Evolutionary conservation across 1,139 yeast genomes (phyloP).

Genomic region (Geotrichum aggregatum): DNA sequence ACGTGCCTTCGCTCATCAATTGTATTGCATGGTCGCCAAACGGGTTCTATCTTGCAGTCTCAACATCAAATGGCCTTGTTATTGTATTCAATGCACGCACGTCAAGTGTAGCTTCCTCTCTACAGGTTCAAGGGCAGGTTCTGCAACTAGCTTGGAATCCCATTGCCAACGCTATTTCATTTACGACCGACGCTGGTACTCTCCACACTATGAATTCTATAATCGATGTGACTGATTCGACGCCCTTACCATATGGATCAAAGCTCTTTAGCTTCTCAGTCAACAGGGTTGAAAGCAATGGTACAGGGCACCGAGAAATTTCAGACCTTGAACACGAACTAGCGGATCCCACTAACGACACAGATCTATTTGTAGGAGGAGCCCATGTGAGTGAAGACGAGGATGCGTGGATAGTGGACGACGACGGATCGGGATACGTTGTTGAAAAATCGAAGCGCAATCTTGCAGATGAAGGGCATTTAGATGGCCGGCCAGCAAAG

Average conservation of each 20-base stretch:
- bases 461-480: neutral
- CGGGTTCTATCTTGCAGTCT: conserved; percentile 52
- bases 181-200: conserved; percentile 37
- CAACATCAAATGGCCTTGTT: conserved; percentile 49
- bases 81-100: conserved; percentile 49
- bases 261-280: conserved; percentile 9
- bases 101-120: neutral
- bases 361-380: conserved; percentile 1
- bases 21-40: conserved; percentile 59
- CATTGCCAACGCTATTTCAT: conserved; percentile 34
- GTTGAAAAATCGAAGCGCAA: conserved; percentile 9
- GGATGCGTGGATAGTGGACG: conserved; percentile 51
- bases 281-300: conserved; percentile 22
- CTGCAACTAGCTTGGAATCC: conserved; percentile 40
- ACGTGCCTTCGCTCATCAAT: conserved; percentile 38
- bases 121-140: conserved; percentile 20
- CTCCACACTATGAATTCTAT: conserved; percentile 27
- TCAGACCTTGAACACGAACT: conserved; percentile 30
- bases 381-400: conserved; percentile 33
- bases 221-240: conserved; percentile 1
- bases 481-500: conserved; percentile 6
- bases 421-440: conserved; percentile 44
- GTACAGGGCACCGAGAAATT: conserved; percentile 32
- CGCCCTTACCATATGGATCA: conserved; percentile 4
- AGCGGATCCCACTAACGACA: conserved; percentile 4